Evolutionary conservation across 176 grass and related monocot genomes (phyloP).

Genomic region (Melocanna baccifera): DNA sequence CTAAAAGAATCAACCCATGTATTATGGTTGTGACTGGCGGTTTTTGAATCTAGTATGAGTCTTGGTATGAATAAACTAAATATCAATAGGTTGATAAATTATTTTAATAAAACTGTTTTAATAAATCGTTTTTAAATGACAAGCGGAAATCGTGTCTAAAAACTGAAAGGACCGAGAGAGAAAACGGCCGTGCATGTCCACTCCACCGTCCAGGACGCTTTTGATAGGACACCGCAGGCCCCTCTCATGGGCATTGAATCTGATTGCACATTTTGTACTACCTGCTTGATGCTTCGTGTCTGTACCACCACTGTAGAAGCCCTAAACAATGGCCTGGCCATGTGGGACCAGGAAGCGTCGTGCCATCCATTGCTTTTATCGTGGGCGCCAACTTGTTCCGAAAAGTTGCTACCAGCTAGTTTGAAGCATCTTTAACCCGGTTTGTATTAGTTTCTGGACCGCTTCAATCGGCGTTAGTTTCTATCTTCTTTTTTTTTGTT

Average conservation of each 20-base stretch:
- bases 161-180: neutral
- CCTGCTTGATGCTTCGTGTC: neutral
- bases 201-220: neutral
- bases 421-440: neutral
- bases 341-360: neutral
- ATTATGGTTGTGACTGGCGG: fast-evolving
- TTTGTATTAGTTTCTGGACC: too few species aligned
- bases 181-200: neutral
- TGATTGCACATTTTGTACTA: neutral
- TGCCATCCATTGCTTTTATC: neutral
- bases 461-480: too few species aligned
- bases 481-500: too few species aligned
- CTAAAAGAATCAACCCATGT: too few species aligned
- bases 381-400: neutral
- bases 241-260: neutral
- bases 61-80: too few species aligned
- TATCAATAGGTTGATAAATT: too few species aligned
- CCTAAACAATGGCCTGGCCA: neutral
- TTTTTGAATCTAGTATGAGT: too few species aligned
- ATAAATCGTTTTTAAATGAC: too few species aligned
- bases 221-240: neutral
- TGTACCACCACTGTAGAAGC: neutral
- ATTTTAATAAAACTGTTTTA: too few species aligned
- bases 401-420: neutral
- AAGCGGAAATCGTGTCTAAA: neutral